A percentile compares a stretch with the other conserved stretches of the same genome.
Conservation (phyloP, 2,329 filamentous ascomycete species). For the Coniochaeta sp. region DNA sequence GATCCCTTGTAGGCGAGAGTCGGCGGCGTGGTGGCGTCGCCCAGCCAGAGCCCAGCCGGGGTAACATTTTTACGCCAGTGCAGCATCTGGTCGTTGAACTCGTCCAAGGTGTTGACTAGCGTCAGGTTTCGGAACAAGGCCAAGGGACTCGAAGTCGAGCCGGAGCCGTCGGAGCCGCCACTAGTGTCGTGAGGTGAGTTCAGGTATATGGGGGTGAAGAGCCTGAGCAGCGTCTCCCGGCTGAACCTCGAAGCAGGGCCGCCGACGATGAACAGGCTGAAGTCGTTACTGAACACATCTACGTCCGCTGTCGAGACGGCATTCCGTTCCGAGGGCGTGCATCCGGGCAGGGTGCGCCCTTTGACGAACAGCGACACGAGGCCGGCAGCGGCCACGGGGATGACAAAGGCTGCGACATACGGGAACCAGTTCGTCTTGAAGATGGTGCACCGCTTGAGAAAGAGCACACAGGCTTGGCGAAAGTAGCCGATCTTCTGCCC, state of each 20-base stretch:
- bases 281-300: slow-evolving; percentile 26
- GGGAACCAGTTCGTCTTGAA: slow-evolving; percentile 73
- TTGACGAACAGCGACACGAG: slow-evolving; percentile 71
- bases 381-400: slow-evolving; percentile 74
- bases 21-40: slow-evolving; percentile 49
- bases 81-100: slow-evolving; percentile 61
- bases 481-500: slow-evolving; percentile 63
- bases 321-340: slow-evolving; percentile 40
- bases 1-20: slow-evolving; percentile 68
- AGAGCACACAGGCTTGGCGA: slow-evolving; percentile 66
- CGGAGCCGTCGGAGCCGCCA: neutral
- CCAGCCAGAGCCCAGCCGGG: slow-evolving; percentile 75
- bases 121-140: slow-evolving; percentile 31
- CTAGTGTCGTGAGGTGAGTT: slow-evolving; percentile 6
- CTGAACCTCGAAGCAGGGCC: slow-evolving; percentile 37
- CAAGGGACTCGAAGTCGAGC: slow-evolving; percentile 7
- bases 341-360: slow-evolving; percentile 42
- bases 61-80: slow-evolving; percentile 59
- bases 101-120: slow-evolving; percentile 54
- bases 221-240: slow-evolving; percentile 15
- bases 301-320: slow-evolving; percentile 28
- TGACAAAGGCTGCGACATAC: slow-evolving; percentile 64
- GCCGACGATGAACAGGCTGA: slow-evolving; percentile 29
- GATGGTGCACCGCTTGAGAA: slow-evolving; percentile 70
- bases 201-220: slow-evolving; percentile 32